Evolutionary conservation across 345 rosid species (phyloP).

Genomic region (Eucalyptus tenuipes): DNA sequence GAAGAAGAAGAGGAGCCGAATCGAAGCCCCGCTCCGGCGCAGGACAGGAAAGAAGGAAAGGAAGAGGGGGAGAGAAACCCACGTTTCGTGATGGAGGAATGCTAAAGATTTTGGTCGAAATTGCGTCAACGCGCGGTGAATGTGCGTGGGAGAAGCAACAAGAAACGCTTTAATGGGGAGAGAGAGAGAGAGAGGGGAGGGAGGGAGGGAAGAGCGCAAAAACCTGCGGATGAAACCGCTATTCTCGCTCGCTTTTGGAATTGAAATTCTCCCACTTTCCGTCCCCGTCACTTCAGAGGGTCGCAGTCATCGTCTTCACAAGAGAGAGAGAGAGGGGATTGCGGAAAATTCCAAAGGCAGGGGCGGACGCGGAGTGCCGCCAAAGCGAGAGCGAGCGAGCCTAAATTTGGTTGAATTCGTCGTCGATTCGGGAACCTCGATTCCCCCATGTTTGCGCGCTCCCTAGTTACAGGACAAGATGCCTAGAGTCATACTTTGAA

Average conservation of each 20-base stretch:
- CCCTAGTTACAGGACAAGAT: not conserved
- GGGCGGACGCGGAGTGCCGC: constrained; percentile 38
- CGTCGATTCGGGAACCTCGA: not conserved
- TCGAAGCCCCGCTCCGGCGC: not conserved
- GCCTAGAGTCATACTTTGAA: not conserved
- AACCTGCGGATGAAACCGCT: constrained; percentile 5
- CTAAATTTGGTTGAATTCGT: not conserved
- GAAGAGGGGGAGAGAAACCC: not conserved
- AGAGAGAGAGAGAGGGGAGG: not conserved
- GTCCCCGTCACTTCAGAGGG: not conserved
- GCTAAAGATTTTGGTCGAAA: not conserved
- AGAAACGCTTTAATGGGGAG: not conserved
- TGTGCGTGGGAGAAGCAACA: not conserved
- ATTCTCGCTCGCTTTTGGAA: not conserved
- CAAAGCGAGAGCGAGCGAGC: not conserved
- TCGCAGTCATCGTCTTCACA: not conserved
- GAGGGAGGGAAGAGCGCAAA: not conserved
- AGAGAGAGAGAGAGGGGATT: not conserved
- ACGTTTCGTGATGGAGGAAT: not conserved
- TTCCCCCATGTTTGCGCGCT: not conserved
- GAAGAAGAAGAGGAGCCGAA: not conserved
- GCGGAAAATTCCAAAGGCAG: not conserved
- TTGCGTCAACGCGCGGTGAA: not conserved
- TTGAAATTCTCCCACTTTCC: not conserved
- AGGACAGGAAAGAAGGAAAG: not conserved